A percentile compares a stretch with the other conserved stretches of the same genome.
These are phyloP conservation scores for Sporothrix protearum DNA, from an alignment of 2,329 filamentous ascomycete genomes.

Conservation along the genomic window DNA sequence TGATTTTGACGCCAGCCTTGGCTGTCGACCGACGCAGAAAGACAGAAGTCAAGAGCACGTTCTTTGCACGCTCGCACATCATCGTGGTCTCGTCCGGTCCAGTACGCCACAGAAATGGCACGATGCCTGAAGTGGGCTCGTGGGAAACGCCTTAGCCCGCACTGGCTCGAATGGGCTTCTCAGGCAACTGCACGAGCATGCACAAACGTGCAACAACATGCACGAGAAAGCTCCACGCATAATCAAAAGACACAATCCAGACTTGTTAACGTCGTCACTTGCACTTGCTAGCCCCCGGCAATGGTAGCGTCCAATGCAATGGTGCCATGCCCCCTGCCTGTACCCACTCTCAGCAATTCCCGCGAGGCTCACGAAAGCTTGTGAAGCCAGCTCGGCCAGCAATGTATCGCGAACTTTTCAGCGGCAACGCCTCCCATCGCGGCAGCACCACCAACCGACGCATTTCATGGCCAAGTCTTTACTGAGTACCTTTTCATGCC, in stretches of 20 bases:
- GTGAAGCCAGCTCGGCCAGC: not conserved
- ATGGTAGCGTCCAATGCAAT: conserved; percentile 3
- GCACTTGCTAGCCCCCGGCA: not conserved
- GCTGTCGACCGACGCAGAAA: not conserved
- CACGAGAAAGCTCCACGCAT: not conserved
- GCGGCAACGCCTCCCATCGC: not conserved
- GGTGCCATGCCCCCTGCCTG: not conserved
- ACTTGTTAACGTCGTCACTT: conserved; percentile 16
- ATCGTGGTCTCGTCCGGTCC: not conserved
- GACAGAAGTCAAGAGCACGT: too few species aligned
- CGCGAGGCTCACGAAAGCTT: not conserved
- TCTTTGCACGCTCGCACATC: not conserved
- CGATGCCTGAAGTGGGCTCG: conserved; percentile 1
- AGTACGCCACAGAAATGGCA: conserved; percentile 1
- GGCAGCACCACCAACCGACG: not conserved
- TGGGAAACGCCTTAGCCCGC: not conserved
- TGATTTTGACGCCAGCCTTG: not conserved
- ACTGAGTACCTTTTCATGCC: not conserved
- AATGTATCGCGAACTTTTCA: not conserved
- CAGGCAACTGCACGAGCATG: conserved; percentile 8
- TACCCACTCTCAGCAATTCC: not conserved
- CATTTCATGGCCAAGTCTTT: not conserved
- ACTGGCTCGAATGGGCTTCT: not conserved
- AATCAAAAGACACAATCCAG: not conserved
- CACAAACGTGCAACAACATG: conserved; percentile 1